Evolutionary conservation across 495 filamentous ascomycete species (phyloP).

Genomic region (Talaromyces trachyspermus): DNA sequence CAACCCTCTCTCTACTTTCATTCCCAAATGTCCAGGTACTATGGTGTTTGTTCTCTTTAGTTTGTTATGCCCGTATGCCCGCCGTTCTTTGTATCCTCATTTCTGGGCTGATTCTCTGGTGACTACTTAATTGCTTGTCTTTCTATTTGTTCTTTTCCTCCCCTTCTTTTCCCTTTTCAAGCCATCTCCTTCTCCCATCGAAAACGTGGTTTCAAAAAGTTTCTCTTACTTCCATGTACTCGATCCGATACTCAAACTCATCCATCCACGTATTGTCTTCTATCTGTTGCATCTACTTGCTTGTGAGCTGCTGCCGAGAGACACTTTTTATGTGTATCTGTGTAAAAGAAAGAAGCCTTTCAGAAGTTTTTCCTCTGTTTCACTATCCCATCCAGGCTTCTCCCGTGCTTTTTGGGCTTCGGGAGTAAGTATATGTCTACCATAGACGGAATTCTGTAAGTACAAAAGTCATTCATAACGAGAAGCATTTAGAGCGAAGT

Average conservation of each 20-base stretch:
- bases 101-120: too few species aligned
- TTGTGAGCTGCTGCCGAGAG: too few species aligned
- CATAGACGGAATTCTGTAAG: too few species aligned
- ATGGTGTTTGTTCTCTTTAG: too few species aligned
- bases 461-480: too few species aligned
- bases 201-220: neutral
- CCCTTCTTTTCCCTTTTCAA: neutral
- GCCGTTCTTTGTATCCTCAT: too few species aligned
- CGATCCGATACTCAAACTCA: too few species aligned
- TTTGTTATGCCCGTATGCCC: too few species aligned
- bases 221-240: neutral
- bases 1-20: neutral
- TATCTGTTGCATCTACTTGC: neutral
- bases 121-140: neutral
- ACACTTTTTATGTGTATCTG: neutral
- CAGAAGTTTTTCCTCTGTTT: neutral
- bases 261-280: neutral
- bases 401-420: too few species aligned
- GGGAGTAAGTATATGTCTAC: constrained; percentile 4
- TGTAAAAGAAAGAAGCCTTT: constrained; percentile 3
- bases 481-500: too few species aligned
- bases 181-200: neutral
- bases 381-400: too few species aligned
- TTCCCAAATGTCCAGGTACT: too few species aligned
- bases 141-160: constrained; percentile 1